Percentiles rank a stretch among this genome's conserved stretches.
Evolutionary conservation across 768 basidiomycete species (phyloP).

Genomic region (Mycena olivaceomarginata): DNA sequence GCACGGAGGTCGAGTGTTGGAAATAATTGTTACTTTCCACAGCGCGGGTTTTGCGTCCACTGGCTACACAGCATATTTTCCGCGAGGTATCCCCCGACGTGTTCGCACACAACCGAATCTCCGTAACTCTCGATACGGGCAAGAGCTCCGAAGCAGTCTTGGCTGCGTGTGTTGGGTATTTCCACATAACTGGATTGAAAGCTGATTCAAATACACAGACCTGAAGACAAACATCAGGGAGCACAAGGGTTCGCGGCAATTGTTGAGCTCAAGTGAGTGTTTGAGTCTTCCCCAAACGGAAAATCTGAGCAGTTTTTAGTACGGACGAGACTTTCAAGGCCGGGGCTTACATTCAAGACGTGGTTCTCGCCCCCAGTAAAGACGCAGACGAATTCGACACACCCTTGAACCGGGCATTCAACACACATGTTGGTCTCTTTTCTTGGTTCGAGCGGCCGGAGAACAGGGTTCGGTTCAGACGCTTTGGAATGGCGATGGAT

Average conservation of each 20-base stretch:
- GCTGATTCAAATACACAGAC: constrained; percentile 27
- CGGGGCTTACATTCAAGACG: constrained; percentile 45
- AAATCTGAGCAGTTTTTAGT: neutral
- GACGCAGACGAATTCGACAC: constrained; percentile 44
- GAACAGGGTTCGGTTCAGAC: constrained; percentile 43
- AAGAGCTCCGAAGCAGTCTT: constrained; percentile 30
- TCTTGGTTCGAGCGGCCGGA: constrained; percentile 48
- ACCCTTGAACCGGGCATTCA: constrained; percentile 45
- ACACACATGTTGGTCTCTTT: constrained; percentile 43
- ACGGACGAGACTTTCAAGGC: constrained; percentile 48
- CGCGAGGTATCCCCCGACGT: constrained; percentile 54
- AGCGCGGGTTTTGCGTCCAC: constrained; percentile 54
- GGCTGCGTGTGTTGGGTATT: constrained; percentile 3
- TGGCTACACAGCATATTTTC: constrained; percentile 54
- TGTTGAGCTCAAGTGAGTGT: constrained; percentile 26
- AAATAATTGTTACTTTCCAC: neutral
- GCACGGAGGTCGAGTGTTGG: neutral
- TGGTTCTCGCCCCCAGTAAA: constrained; percentile 35
- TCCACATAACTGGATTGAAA: too few species aligned
- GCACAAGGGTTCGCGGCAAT: constrained; percentile 46
- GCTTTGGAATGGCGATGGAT: constrained; percentile 51
- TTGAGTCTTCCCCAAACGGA: neutral
- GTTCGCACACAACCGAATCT: constrained; percentile 52
- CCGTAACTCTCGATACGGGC: constrained; percentile 38
- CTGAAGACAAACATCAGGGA: constrained; percentile 46